Evolutionary conservation across 2,329 filamentous ascomycete genomes (phyloP).

Genomic region (Geosmithia flava): DNA sequence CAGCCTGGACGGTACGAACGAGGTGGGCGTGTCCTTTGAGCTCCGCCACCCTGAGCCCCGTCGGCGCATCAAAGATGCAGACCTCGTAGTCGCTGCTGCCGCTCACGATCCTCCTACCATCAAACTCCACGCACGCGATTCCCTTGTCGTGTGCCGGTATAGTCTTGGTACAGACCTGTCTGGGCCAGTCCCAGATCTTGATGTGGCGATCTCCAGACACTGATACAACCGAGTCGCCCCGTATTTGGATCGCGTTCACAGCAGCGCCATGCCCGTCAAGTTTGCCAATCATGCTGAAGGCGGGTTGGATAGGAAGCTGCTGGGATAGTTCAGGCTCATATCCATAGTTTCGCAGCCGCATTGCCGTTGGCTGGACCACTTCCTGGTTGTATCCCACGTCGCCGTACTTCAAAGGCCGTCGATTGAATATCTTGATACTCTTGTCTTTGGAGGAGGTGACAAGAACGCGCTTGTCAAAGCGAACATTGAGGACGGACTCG

Average conservation of each 20-base stretch:
- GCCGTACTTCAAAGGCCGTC: conserved; percentile 50
- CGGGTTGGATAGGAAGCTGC: conserved; percentile 39
- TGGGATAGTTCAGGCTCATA: conserved; percentile 32
- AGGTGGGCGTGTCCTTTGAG: conserved; percentile 71
- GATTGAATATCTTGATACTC: conserved; percentile 92
- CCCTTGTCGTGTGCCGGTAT: conserved; percentile 85
- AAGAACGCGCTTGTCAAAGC: conserved; percentile 81
- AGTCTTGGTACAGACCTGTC: conserved; percentile 62
- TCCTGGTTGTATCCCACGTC: conserved; percentile 40
- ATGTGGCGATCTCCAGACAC: conserved; percentile 89
- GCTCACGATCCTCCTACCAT: conserved; percentile 84
- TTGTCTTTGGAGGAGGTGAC: conserved; percentile 98
- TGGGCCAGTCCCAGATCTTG: conserved; percentile 88
- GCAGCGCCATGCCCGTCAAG: conserved; percentile 80
- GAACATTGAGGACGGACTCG: conserved; percentile 87
- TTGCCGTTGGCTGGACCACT: conserved; percentile 38
- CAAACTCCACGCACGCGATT: conserved; percentile 95
- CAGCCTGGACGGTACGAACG: conserved; percentile 88
- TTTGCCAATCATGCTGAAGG: conserved; percentile 67
- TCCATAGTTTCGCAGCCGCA: conserved; percentile 37
- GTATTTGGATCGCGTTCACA: conserved; percentile 91
- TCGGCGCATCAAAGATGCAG: conserved; percentile 81
- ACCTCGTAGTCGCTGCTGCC: conserved; percentile 95
- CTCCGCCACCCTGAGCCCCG: conserved; percentile 80
- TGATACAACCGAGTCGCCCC: conserved; percentile 77